Evolutionary conservation across 2,329 filamentous ascomycete genomes (phyloP), one percentile per base, ranked within the genome.

Genomic region (Penicillium olsonii): DNA sequence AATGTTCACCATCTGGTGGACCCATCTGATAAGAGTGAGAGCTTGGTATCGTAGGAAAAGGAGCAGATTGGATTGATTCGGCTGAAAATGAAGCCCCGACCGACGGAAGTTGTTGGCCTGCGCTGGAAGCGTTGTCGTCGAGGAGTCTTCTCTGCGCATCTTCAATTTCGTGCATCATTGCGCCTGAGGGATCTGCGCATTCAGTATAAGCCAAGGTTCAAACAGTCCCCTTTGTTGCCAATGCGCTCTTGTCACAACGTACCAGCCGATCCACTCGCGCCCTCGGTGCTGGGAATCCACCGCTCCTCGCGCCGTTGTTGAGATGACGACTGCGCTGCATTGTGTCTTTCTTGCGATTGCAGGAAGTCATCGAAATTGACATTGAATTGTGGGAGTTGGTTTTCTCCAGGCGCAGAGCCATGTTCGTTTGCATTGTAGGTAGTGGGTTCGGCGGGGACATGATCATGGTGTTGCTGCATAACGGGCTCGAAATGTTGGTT

Each of bases 351-450:
- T 39, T 68, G 68, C 0, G 68, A 65, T 38, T 69, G 63, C 8
- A 73, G 38, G 26, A 68, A 73, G n/a, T 66, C 56, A 48, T 74
- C 68, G 22, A 73, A 72, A 46, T 72, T 66, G 18, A 73, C 59
- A 7, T 50, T 56, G 2, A 71, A 45, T 14, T 65, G 58, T 11
- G 52, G 54, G 8, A 55, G 57, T 10, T 54, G 42, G 33, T 15
- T 41, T 33, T 43, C 43, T 15, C 60, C 49, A 11, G 38, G 44
- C 8, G 38, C 39, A 22, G 15, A 9, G 10, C 29, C 33, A 9
- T 47, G 29, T 42, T 54, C 51, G 10, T 46, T 17, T 48, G 42
- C 42, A 29, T 39, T 19, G 39, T 38, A 46, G 44, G 40, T 50
- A 38, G 18, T 39, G 11, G 49, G 41, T 37, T 55, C 45, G 53